phyloP scores from a whole-genome alignment of 2,329 filamentous ascomycete species.

The Knufia petricola region DNA sequence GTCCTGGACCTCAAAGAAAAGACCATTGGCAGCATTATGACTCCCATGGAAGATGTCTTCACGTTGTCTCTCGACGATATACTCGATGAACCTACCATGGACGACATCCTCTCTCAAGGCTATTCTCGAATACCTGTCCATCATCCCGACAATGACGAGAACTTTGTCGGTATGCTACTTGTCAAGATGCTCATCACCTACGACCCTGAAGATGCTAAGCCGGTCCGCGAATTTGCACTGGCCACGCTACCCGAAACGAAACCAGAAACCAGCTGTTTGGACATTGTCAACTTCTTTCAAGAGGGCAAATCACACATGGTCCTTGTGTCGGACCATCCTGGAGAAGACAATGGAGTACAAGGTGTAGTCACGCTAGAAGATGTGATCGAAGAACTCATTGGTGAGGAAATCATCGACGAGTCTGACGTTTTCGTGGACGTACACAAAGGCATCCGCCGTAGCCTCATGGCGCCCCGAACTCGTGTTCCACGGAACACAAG shows the following conservation, averaged over 20 bases:
- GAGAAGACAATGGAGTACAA: slow-evolving; percentile 80
- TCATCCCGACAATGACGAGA: slow-evolving; percentile 67
- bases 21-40: slow-evolving; percentile 92
- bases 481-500: slow-evolving; percentile 51
- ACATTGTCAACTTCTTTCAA: slow-evolving; percentile 99
- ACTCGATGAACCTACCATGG: slow-evolving; percentile 88
- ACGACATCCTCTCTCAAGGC: slow-evolving; percentile 81
- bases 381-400: slow-evolving; percentile 96
- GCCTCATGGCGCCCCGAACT: slow-evolving; percentile 72
- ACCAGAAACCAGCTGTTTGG: slow-evolving; percentile 89
- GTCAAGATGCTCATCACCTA: slow-evolving; percentile 99
- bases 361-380: slow-evolving; percentile 95
- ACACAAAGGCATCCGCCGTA: slow-evolving; percentile 89
- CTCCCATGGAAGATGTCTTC: slow-evolving; percentile 94
- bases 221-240: slow-evolving; percentile 80
- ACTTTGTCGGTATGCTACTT: slow-evolving; percentile 95
- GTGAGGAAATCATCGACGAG: slow-evolving; percentile 98
- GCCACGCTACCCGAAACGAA: slow-evolving; percentile 91
- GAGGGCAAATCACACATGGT: slow-evolving; percentile 99
- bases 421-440: slow-evolving; percentile 98
- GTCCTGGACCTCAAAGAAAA: slow-evolving; percentile 96
- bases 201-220: slow-evolving; percentile 82
- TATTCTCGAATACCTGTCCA: slow-evolving; percentile 96
- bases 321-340: slow-evolving; percentile 79
- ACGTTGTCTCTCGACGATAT: slow-evolving; percentile 93